A percentile compares a stretch with the other conserved stretches of the same genome.
Evolutionary conservation across 2,329 filamentous ascomycete species (phyloP).

Genomic region (Fusarium fracticaudum): DNA sequence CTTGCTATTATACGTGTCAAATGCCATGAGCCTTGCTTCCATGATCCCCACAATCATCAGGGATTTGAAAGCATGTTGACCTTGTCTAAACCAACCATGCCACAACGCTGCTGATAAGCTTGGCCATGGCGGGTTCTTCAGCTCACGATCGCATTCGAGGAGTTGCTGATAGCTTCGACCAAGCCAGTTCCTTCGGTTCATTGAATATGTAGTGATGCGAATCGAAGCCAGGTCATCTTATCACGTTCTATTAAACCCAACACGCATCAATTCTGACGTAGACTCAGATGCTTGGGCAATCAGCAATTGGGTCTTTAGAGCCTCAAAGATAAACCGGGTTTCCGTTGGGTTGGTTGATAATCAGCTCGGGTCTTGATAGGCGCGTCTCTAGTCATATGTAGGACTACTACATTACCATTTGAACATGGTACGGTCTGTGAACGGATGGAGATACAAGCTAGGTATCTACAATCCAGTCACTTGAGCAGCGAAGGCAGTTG

Average conservation of each 20-base stretch:
- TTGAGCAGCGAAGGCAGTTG: not conserved
- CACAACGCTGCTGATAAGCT: slow-evolving; percentile 13
- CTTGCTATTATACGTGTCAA: not conserved
- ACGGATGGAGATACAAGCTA: not conserved
- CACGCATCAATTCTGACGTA: not conserved
- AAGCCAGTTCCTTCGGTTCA: not conserved
- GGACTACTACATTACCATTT: not conserved
- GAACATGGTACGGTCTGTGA: not conserved
- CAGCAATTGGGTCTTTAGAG: not conserved
- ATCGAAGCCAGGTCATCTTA: not conserved
- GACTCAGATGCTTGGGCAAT: not conserved
- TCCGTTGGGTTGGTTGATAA: not conserved
- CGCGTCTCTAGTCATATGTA: not conserved
- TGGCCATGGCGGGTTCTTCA: not conserved
- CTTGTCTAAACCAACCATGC: slow-evolving; percentile 1
- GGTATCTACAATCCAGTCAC: not conserved
- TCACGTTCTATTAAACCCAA: slow-evolving; percentile 9
- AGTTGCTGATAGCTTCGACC: not conserved
- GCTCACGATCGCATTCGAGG: not conserved
- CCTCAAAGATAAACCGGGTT: not conserved
- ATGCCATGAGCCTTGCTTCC: not conserved
- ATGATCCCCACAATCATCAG: slow-evolving; percentile 7
- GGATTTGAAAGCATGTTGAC: slow-evolving; percentile 2
- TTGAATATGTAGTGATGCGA: not conserved
- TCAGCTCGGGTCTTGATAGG: not conserved